phyloP scores from a whole-genome alignment of 805 yeast genomes.

The Saturnispora gosingensis region DNA sequence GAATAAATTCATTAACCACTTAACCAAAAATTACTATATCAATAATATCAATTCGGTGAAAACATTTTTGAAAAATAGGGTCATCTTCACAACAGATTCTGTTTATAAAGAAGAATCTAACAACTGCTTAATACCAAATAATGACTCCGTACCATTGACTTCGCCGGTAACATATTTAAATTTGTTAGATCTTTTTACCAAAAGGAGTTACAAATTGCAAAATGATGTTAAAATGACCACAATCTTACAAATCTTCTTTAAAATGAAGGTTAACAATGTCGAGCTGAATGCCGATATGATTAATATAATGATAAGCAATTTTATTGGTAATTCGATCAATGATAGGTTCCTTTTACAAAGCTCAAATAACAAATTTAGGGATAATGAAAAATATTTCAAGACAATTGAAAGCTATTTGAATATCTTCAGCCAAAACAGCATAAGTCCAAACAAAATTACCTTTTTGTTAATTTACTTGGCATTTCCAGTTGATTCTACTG shows the following conservation, averaged over 20 bases:
- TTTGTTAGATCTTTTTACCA: conserved; percentile 8
- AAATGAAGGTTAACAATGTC: conserved; percentile 6
- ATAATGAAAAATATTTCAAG: neutral
- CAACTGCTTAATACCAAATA: neutral
- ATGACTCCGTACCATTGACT: conserved; percentile 1
- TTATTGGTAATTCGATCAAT: conserved; percentile 1
- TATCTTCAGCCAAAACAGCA: neutral
- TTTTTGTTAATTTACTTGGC: neutral
- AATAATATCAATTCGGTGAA: conserved; percentile 7
- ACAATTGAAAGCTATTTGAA: neutral
- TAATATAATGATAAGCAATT: conserved; percentile 3
- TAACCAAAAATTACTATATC: conserved; percentile 5
- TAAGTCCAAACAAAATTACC: conserved; percentile 2
- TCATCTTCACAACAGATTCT: conserved; percentile 4
- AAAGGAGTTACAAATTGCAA: neutral
- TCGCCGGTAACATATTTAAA: neutral
- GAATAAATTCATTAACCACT: neutral
- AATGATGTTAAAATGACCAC: neutral
- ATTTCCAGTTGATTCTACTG: conserved; percentile 5
- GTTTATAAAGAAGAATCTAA: neutral
- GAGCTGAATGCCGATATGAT: conserved; percentile 2
- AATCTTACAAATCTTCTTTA: neutral
- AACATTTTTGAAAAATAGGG: conserved; percentile 6
- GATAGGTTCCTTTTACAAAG: neutral
- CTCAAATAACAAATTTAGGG: neutral